Evolutionary conservation across 2,329 filamentous ascomycete species (phyloP), one percentile per base, ranked within the genome.

Genomic region (Ascochyta rabiei): DNA sequence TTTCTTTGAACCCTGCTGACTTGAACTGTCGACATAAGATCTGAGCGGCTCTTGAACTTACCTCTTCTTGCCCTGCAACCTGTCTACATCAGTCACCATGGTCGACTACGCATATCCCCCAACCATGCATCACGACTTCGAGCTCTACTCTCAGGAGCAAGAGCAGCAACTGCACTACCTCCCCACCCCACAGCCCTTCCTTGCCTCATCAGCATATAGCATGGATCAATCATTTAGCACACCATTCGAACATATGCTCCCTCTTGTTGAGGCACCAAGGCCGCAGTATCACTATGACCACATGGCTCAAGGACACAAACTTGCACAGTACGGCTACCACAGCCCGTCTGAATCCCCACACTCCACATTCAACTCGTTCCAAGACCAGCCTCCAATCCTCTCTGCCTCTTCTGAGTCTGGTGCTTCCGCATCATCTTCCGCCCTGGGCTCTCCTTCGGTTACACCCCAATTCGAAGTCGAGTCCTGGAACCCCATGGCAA

Each of bases 401-500:
- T 80, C 78, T 13, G 72, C 78, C 15, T 80, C 78, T 3, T 82
- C 80, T 8, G 79, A 82, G 62, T 82, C 81, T 26, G 79, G 78
- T 50, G 79, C 79, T 40, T 82, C 80, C 16, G 75, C 76, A 9
- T 78, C 81, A 10, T 82, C 81, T 4, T 83, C 81, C 10, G 72
- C 77, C 15, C 78, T 79, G 60, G 79, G 78, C 38, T 83, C 81
- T 6, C 81, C 81, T 24, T 77, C 84, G 81, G 26, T 88, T 82
- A 46, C 85, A 81, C 68, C 80, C 82, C 58, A 91, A 82, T 57
- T 86, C 82, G 56, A 81, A 80, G 48, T 54, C 33, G 54, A 86
- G 75, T 51, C 84, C 79, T 47, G 89, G 88, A 46, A 75, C 74
- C 59, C 83, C 82, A 60, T 83, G 83, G 82, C 82, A 48, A 76